Evolutionary conservation across 495 filamentous ascomycete genomes (phyloP).

Genomic region (Podospora didyma): DNA sequence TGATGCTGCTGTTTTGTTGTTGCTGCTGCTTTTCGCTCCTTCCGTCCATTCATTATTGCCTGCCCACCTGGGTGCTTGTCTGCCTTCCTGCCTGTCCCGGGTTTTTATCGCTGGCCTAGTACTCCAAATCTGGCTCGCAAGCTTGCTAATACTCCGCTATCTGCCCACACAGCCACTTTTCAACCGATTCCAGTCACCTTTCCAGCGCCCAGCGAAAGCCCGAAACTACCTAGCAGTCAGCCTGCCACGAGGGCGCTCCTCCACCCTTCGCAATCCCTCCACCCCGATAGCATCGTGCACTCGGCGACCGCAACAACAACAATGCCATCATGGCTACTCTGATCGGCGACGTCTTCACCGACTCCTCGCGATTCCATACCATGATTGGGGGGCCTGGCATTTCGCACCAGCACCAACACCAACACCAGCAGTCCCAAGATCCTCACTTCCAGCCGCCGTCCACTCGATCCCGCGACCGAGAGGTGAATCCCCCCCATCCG

Average conservation of each 20-base stretch:
- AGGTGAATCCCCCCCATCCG: conserved; percentile 22
- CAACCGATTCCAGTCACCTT: conserved; percentile 4
- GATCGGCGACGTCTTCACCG: conserved; percentile 44
- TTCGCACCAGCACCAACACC: conserved; percentile 14
- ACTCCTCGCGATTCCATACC: conserved; percentile 42
- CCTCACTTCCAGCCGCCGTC: conserved; percentile 37
- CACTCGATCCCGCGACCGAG: conserved; percentile 36
- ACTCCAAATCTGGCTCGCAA: conserved; percentile 13
- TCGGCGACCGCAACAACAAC: conserved; percentile 12
- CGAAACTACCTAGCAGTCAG: too few relatives aligned
- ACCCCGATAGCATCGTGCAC: conserved; percentile 17
- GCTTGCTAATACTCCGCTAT: conserved; percentile 27
- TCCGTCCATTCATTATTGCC: neutral
- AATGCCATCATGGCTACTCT: conserved; percentile 44
- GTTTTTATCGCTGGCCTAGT: conserved; percentile 29
- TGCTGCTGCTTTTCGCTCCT: neutral
- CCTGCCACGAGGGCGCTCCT: too few relatives aligned
- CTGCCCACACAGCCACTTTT: conserved; percentile 23
- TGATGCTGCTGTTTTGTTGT: neutral
- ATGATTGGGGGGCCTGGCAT: conserved; percentile 37
- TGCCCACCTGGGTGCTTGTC: neutral
- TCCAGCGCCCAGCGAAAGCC: too few relatives aligned
- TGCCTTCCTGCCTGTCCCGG: conserved; percentile 13
- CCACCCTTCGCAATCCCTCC: neutral
- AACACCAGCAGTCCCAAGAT: conserved; percentile 33